Evolutionary conservation across 2,329 filamentous ascomycete genomes (phyloP).

Genomic region (Westerdykella aurantiaca): DNA sequence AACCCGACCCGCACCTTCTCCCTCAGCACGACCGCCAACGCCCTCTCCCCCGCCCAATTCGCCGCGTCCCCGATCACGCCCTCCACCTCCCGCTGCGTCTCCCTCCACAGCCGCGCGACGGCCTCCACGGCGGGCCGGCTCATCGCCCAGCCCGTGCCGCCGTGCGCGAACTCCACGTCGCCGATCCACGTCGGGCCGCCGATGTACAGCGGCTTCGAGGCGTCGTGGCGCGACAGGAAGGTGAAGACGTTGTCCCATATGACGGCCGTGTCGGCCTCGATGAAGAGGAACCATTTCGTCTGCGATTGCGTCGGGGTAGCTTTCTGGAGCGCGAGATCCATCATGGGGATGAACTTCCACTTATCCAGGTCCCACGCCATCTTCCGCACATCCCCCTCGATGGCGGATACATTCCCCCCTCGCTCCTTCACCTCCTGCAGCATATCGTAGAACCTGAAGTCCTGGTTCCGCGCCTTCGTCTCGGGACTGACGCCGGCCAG

Average conservation of each 20-base stretch:
- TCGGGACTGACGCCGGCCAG: conserved; percentile 38
- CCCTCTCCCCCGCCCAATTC: conserved; percentile 37
- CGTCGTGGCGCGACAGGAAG: conserved; percentile 37
- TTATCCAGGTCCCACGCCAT: conserved; percentile 42
- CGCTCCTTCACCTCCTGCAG: conserved; percentile 25
- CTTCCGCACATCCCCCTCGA: conserved; percentile 35
- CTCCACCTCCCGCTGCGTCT: conserved; percentile 26
- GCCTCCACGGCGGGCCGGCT: conserved; percentile 16
- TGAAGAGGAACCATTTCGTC: conserved; percentile 29
- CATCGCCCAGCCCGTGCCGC: conserved; percentile 40
- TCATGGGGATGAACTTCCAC: conserved; percentile 54
- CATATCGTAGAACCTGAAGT: conserved; percentile 50
- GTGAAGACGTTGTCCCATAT: conserved; percentile 36
- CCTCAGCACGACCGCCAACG: conserved; percentile 31
- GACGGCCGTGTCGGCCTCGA: conserved; percentile 31
- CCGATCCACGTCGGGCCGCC: conserved; percentile 37
- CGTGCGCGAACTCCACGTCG: conserved; percentile 38
- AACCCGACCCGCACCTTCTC: conserved; percentile 32
- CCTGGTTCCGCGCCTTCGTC: conserved; percentile 36
- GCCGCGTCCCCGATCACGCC: conserved; percentile 27
- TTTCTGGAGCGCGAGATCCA: conserved; percentile 42
- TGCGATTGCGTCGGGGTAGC: conserved; percentile 15
- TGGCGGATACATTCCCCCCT: neutral
- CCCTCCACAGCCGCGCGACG: conserved; percentile 18
- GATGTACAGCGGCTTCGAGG: conserved; percentile 38